Evolutionary conservation across 2,329 filamentous ascomycete genomes (phyloP).

Genomic region (Colletotrichum orchidophilum): DNA sequence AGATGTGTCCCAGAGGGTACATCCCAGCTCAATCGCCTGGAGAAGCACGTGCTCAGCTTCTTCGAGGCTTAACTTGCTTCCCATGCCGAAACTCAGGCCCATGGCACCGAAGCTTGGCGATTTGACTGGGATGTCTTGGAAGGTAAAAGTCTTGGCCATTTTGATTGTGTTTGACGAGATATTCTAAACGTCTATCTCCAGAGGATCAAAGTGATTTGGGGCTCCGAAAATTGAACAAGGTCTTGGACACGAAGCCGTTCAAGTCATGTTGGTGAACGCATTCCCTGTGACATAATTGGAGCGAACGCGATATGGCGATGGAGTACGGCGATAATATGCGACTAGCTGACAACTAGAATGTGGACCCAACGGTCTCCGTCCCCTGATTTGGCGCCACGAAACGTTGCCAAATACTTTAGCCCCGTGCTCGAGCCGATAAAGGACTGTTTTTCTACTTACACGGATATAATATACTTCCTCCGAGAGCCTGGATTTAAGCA

Average conservation of each 20-base stretch:
- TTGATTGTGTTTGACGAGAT: not conserved
- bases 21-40: constrained; percentile 58
- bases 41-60: constrained; percentile 58
- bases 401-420: not conserved
- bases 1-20: constrained; percentile 57
- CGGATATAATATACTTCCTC: not conserved
- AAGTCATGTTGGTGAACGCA: not conserved
- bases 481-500: not conserved
- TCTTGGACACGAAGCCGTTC: not conserved
- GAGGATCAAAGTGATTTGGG: not conserved
- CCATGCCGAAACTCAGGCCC: constrained; percentile 56
- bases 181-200: not conserved
- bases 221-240: not conserved
- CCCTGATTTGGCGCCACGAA: not conserved
- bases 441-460: not conserved
- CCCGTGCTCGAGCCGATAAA: not conserved
- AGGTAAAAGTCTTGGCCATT: constrained; percentile 53
- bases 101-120: constrained; percentile 59
- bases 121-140: constrained; percentile 49
- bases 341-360: not conserved
- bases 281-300: not conserved
- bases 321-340: not conserved
- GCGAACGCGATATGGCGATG: not conserved
- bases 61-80: constrained; percentile 51
- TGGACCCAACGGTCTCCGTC: not conserved